Base-by-base conservation (phyloP, 805 yeast species). In the Candida hungchunana region DNA sequence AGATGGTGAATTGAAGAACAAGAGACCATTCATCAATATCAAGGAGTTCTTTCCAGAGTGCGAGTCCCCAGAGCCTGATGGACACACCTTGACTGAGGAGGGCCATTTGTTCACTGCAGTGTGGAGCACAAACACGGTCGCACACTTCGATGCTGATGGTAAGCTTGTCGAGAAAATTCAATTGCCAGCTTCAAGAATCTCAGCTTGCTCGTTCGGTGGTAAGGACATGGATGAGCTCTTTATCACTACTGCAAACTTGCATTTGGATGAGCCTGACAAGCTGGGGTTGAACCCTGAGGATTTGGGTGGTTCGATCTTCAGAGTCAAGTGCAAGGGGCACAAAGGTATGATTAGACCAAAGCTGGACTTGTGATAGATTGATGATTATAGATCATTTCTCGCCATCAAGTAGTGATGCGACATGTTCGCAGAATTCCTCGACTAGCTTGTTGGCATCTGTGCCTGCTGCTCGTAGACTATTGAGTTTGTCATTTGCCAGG, bases 191-290 rank as follows among this genome's bases (percentile, higher is more conserved):
- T 55, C 63, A 15, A 66, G 80, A 41, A 58, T 81, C 34, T 71
- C 85, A 4, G 83, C 94, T 45, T 79, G 80, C 26, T 70, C 80
- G 3, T 68, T 82, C 40, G 81, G 82, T n/a, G 94, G 88, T 6
- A 53, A 55, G 18, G 58, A 75, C 14, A 52, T 64, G 36, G 72
- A 76, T 50, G 80, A 77, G 33, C 44, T 87, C 37, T 80, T 72
- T 48, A 74, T 86, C 24, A 82, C 94, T 4, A 70, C 80, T 14
- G 95, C 82, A 2, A 75, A 76, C 45, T 52, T 63, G 38, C 55
- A 72, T 32, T 61, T 69, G 34, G 64, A 58, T 14, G 74, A 75
- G 32, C 59, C 60, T 6, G 48, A 48, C 17, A 59, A 53, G 31
- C 43, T 62, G 27, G 46, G 47, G 5, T 39, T 55, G 16, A 47